phyloP scores from a whole-genome alignment of 371 early-diverging fungal genomes.

The Batrachochytrium dendrobatidis region DNA sequence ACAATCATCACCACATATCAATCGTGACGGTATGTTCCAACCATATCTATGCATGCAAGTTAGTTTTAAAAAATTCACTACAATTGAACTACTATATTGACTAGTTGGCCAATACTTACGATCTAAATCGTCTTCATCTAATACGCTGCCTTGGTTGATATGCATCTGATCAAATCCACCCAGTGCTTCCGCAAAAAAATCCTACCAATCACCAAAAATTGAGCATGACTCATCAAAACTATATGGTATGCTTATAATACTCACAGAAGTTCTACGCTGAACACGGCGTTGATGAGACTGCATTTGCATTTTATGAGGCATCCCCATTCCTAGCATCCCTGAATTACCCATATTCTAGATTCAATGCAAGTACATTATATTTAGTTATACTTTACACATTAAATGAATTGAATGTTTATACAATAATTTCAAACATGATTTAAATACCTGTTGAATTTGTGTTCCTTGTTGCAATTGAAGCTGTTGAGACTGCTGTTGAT shows the following conservation, averaged over 20 bases:
- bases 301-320: neutral
- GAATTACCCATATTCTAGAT: too few relatives aligned
- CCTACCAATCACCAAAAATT: too few relatives aligned
- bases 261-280: slow-evolving; percentile 23
- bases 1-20: too few relatives aligned
- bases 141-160: neutral
- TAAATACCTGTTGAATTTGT: too few relatives aligned
- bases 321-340: neutral
- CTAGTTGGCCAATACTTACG: too few relatives aligned
- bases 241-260: neutral
- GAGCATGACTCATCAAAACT: too few relatives aligned
- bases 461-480: neutral
- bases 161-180: slow-evolving; percentile 16
- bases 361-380: too few relatives aligned
- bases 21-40: too few relatives aligned
- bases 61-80: too few relatives aligned
- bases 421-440: too few relatives aligned
- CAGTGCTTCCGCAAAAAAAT: slow-evolving; percentile 43
- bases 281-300: slow-evolving; percentile 16
- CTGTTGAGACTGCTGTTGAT: neutral
- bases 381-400: slow-evolving; percentile 1
- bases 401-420: neutral
- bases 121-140: neutral
- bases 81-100: too few relatives aligned
- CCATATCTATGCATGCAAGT: too few relatives aligned